Conservation (phyloP, 2,329 filamentous ascomycete species). For the Coniochaeta sp. region DNA sequence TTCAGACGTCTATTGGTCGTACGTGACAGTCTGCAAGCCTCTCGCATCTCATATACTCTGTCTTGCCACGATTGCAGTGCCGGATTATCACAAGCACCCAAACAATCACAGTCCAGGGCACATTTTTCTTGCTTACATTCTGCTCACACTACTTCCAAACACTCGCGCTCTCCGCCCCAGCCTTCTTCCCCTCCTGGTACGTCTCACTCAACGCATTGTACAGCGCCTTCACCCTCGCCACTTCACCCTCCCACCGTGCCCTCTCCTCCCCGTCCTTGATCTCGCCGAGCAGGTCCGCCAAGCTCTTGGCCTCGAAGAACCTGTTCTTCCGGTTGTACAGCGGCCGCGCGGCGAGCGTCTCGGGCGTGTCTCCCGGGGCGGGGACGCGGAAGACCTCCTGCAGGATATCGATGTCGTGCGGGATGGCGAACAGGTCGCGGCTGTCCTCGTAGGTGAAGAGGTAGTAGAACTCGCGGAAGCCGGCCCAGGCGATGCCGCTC, state of each 20-base stretch:
- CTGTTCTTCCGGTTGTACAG: conserved; percentile 50
- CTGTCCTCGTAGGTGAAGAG: conserved; percentile 54
- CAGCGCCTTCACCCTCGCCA: conserved; percentile 38
- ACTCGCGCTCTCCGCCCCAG: conserved; percentile 34
- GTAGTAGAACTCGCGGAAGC: conserved; percentile 50
- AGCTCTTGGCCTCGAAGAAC: conserved; percentile 41
- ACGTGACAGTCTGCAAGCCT: too few relatives aligned
- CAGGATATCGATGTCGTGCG: conserved; percentile 51
- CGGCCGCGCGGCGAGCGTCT: conserved; percentile 27
- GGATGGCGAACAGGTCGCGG: conserved; percentile 46
- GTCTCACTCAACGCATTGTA: conserved; percentile 38
- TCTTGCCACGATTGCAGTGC: too few relatives aligned
- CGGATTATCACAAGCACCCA: too few relatives aligned
- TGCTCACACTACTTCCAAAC: conserved; percentile 31
- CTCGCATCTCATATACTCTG: too few relatives aligned
- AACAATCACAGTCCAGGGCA: not conserved
- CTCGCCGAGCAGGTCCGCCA: conserved; percentile 30
- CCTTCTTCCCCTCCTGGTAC: conserved; percentile 40
- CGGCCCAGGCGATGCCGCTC: conserved; percentile 50
- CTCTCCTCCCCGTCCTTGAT: conserved; percentile 26
- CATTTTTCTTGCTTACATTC: too few relatives aligned
- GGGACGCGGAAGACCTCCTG: conserved; percentile 46
- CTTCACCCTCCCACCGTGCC: conserved; percentile 27
- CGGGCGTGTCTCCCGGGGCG: conserved; percentile 27
- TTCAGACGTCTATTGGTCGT: too few relatives aligned